Conservation (phyloP, 2,329 filamentous ascomycete species). For the Paracoccidioides lutzii region DNA sequence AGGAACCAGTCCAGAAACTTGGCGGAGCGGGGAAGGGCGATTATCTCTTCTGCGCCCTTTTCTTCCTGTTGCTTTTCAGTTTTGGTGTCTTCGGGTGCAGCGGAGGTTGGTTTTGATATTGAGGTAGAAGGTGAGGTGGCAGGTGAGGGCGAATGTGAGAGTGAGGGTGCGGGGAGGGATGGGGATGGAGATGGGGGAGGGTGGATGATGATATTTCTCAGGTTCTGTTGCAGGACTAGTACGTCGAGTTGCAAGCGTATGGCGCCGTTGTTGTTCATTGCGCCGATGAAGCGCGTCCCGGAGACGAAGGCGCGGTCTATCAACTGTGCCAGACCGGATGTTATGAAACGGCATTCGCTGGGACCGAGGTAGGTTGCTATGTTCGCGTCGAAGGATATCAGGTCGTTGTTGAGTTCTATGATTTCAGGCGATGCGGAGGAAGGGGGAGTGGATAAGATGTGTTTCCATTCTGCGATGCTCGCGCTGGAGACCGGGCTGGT, state of each 20-base stretch:
- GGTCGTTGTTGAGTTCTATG: slow-evolving; percentile 66
- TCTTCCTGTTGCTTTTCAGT: slow-evolving; percentile 7
- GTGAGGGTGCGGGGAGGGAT: not conserved
- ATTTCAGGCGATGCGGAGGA: slow-evolving; percentile 49
- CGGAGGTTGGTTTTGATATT: slow-evolving; percentile 5
- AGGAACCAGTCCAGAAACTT: slow-evolving; percentile 38
- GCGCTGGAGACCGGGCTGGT: slow-evolving; percentile 21
- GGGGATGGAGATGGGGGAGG: slow-evolving; percentile 11
- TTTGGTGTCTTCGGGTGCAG: slow-evolving; percentile 8
- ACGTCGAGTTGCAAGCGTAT: slow-evolving; percentile 89
- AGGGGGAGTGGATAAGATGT: slow-evolving; percentile 30
- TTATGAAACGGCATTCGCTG: slow-evolving; percentile 61
- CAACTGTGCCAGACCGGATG: slow-evolving; percentile 60
- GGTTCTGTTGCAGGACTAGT: slow-evolving; percentile 85
- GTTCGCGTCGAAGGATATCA: slow-evolving; percentile 80
- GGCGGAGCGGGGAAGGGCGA: slow-evolving; percentile 31
- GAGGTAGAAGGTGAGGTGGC: not conserved
- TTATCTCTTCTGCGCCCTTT: slow-evolving; percentile 18
- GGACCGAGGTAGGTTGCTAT: slow-evolving; percentile 58
- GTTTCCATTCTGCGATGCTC: slow-evolving; percentile 36
- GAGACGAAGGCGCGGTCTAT: slow-evolving; percentile 68
- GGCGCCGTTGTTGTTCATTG: slow-evolving; percentile 74
- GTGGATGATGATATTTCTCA: slow-evolving; percentile 67
- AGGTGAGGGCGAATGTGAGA: not conserved
- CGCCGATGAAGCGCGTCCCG: slow-evolving; percentile 56